Base-by-base conservation (phyloP, 768 basidiomycete species). In the Wakefieldia striispora region DNA sequence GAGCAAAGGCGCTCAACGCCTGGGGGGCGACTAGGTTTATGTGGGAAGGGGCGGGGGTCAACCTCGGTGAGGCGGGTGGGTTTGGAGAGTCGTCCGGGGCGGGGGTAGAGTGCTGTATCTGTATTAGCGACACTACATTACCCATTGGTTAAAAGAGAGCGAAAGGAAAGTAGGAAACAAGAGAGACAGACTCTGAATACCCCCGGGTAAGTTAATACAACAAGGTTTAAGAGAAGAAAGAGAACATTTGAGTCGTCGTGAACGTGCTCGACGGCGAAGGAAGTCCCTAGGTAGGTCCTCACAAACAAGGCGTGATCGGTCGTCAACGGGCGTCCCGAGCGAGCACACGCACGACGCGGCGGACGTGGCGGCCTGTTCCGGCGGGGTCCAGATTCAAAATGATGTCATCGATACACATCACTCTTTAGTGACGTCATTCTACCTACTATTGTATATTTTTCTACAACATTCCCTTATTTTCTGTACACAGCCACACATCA, bases 11-110 rank as follows among this genome's bases (percentile, higher is more conserved):
- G 50, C 59, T 56, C 49, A 68, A 52, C 46, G 66, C 69, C 48
- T 67, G 67, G 40, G 70, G 64, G 39, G 63, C 64, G 38, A 64
- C 54, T 45, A 71, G 46, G 51, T 50, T 60, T 53, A 70, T 72
- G 55, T 65, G 72, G 26, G 62, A 70, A 60, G 62, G 72, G 53
- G 66, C 66, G 47, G 47, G 34, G 16, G 51, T 19, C 1, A 49
- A 35, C 50, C 60, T 64, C 12, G 55, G 45, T 10, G 56, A 29
- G 11, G 29, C 12, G 6, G 29, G 29, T 12, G 6, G 29, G 8
- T 29, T 11, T 29, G 29, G 29, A 29, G 11, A 1, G 29, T 29
- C 29, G 6, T 29, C 29, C 6, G 10, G 29, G 8, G 27, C 8
- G 27, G 24, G 24, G 26, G 29, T 13, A 40, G 53, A 44, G 23